Percentiles rank a stretch among this genome's conserved stretches.
These are phyloP conservation scores for Calendula officinalis DNA, from an alignment of 129 eudicot genomes.

Conservation along the genomic window DNA sequence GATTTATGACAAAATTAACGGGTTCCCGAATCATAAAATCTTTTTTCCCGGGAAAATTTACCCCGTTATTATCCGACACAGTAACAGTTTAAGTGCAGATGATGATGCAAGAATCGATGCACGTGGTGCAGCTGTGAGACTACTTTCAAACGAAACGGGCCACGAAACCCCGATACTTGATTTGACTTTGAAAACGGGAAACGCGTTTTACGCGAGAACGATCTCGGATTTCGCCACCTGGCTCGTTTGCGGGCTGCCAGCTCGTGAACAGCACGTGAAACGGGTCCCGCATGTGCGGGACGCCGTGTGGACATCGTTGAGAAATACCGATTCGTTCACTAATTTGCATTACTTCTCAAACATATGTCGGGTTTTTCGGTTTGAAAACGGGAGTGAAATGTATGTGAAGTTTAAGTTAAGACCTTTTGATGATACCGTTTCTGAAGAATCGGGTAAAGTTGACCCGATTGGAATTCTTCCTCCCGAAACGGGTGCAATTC, in stretches of 20 bases:
- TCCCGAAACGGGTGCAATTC: conserved; percentile 88
- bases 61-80: conserved; percentile 67
- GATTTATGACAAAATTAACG: conserved; percentile 52
- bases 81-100: conserved; percentile 84
- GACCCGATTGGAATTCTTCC: conserved; percentile 73
- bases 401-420: conserved; percentile 71
- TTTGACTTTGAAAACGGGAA: conserved; percentile 77
- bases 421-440: conserved; percentile 51
- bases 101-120: conserved; percentile 92
- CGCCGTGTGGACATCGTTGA: conserved; percentile 76
- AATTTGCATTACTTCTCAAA: conserved; percentile 78
- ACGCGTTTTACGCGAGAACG: conserved; percentile 79
- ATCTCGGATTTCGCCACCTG: conserved; percentile 84
- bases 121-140: conserved; percentile 79
- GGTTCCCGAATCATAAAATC: conserved; percentile 67
- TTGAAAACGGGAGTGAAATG: conserved; percentile 75
- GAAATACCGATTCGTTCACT: conserved; percentile 57
- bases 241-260: conserved; percentile 78
- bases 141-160: conserved; percentile 36
- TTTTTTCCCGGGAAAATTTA: conserved; percentile 61
- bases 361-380: conserved; percentile 66
- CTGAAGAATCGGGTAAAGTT: conserved; percentile 68
- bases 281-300: conserved; percentile 75
- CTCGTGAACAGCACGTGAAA: conserved; percentile 74
- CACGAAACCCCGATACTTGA: conserved; percentile 52